These are phyloP conservation scores for Carex sylvatica DNA, from an alignment of 202 grass and related monocot species.

Conservation along the genomic window DNA sequence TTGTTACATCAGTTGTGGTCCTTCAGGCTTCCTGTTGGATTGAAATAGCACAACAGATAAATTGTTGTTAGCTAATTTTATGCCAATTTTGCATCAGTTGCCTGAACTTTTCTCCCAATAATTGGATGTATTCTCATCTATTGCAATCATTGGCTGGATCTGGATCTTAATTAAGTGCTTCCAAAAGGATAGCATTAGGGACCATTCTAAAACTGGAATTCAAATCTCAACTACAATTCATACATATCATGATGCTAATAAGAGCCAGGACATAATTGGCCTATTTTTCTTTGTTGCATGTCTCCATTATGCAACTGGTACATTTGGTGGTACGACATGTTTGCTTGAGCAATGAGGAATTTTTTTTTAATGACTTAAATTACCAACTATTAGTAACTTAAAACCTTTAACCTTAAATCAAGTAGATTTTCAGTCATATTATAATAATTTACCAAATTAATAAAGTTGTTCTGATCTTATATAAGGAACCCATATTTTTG, in stretches of 20 bases:
- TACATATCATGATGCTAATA: neutral
- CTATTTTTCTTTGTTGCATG: neutral
- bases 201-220: constrained; percentile 16
- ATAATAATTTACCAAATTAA: neutral
- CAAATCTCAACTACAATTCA: neutral
- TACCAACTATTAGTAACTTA: neutral
- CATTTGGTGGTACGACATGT: neutral
- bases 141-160: constrained; percentile 29
- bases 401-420: neutral
- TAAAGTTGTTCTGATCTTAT: constrained; percentile 11
- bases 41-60: constrained; percentile 5
- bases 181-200: constrained; percentile 16
- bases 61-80: constrained; percentile 6
- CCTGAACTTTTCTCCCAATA: constrained; percentile 15
- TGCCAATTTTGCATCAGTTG: constrained; percentile 19
- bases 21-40: neutral
- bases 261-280: neutral
- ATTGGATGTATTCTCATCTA: constrained; percentile 5
- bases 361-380: neutral
- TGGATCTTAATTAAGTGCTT: constrained; percentile 17
- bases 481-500: neutral
- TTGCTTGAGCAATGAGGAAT: neutral
- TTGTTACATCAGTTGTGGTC: constrained; percentile 6
- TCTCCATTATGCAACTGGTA: constrained; percentile 7
- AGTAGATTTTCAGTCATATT: neutral